phyloP scores from a whole-genome alignment of 176 grass and related monocot genomes.

The Lolium rigidum region DNA sequence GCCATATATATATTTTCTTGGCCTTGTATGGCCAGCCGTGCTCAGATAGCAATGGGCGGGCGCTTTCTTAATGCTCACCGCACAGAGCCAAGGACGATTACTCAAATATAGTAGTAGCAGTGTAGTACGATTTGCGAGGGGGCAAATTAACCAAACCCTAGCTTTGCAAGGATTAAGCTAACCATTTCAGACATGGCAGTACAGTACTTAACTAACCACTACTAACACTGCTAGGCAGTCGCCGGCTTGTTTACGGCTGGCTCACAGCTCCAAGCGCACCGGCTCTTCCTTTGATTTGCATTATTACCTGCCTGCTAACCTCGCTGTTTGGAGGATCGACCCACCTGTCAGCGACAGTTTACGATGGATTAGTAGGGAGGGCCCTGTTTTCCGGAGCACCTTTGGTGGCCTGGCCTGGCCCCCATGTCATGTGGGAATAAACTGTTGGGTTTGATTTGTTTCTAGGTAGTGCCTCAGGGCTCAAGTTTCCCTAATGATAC shows the following conservation, averaged over 20 bases:
- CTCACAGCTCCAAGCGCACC: slow-evolving; percentile 66
- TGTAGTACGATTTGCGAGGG: not conserved
- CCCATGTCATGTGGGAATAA: slow-evolving; percentile 44
- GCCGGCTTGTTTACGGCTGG: slow-evolving; percentile 49
- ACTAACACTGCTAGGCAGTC: not conserved
- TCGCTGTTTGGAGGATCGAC: too few relatives aligned
- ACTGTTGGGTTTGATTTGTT: slow-evolving; percentile 39
- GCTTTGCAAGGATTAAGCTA: not conserved
- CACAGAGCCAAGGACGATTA: slow-evolving; percentile 20
- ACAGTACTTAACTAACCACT: not conserved
- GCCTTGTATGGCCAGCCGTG: slow-evolving; percentile 12
- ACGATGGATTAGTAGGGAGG: not conserved
- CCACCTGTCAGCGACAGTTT: not conserved
- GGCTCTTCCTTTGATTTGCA: slow-evolving; percentile 40
- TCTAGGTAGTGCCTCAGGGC: slow-evolving; percentile 45
- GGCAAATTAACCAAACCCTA: not conserved
- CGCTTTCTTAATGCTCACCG: slow-evolving; percentile 2
- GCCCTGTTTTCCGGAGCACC: not conserved
- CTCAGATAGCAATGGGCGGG: not conserved
- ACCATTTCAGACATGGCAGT: slow-evolving; percentile 16
- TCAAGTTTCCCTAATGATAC: slow-evolving; percentile 59
- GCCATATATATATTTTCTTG: not conserved
- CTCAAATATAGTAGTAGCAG: slow-evolving; percentile 3
- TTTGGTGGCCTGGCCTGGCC: not conserved
- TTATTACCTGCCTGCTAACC: slow-evolving; percentile 8